phyloP scores from a whole-genome alignment of 208 protist genomes.

The Polymyxa betae region DNA sequence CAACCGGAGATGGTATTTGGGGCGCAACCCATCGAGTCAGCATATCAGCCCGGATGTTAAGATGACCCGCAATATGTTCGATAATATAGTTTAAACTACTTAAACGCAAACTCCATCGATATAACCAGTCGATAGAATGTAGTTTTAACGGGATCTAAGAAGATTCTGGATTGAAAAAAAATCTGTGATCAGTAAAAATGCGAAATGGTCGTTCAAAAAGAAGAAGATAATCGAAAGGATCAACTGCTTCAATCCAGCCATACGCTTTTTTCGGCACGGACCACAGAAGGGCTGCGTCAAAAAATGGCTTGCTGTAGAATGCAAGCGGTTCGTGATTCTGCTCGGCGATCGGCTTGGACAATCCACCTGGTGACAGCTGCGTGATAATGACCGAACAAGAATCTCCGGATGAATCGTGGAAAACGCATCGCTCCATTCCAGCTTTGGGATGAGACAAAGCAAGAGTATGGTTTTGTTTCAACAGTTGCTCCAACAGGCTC shows the following conservation, averaged over 20 bases:
- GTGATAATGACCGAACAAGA: neutral
- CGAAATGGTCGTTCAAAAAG: neutral
- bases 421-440: neutral
- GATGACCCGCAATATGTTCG: neutral
- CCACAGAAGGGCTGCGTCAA: neutral
- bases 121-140: slow-evolving; percentile 1
- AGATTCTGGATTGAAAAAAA: slow-evolving; percentile 34
- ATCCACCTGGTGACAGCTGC: neutral
- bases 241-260: neutral
- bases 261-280: too few species aligned
- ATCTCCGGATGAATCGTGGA: neutral
- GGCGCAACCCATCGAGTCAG: neutral
- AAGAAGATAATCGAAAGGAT: neutral
- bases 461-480: too few species aligned
- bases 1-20: neutral
- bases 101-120: neutral
- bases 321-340: neutral
- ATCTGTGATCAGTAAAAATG: slow-evolving; percentile 22
- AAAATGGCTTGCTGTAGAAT: neutral
- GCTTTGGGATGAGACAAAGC: neutral
- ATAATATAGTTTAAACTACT: neutral
- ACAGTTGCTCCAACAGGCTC: too few species aligned
- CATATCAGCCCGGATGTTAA: slow-evolving; percentile 9
- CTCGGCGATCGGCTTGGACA: neutral
- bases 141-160: neutral